Evolutionary conservation across 495 filamentous ascomycete species (phyloP).

Genomic region (Podospora pseudopauciseta): DNA sequence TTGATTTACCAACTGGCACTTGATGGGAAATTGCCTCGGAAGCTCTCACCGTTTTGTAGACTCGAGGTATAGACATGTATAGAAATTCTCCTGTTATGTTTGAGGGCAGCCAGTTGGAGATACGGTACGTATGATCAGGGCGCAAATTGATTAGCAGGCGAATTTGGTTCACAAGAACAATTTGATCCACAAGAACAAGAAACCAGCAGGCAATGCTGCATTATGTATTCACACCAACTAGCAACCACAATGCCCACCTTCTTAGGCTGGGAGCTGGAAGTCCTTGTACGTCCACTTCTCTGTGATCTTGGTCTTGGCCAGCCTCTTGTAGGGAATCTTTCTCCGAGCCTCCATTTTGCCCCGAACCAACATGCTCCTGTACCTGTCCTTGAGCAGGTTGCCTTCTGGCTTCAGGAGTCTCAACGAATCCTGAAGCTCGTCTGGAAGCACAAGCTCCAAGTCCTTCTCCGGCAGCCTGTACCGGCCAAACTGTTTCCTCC

Average conservation of each 20-base stretch:
- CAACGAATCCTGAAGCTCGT: slow-evolving; percentile 90
- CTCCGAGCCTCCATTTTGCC: slow-evolving; percentile 84
- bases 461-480: slow-evolving; percentile 70
- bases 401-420: slow-evolving; percentile 89
- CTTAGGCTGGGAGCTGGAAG: slow-evolving; percentile 44
- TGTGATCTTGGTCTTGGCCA: slow-evolving; percentile 69
- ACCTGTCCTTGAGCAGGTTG: slow-evolving; percentile 85
- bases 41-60: too few species aligned
- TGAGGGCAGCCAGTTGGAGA: too few species aligned
- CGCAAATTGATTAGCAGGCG: neutral
- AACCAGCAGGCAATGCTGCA: neutral
- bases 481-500: slow-evolving; percentile 74
- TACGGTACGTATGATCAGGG: neutral
- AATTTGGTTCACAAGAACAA: too few species aligned
- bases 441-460: slow-evolving; percentile 84
- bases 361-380: slow-evolving; percentile 79
- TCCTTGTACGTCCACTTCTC: slow-evolving; percentile 99
- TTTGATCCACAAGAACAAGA: neutral
- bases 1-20: too few species aligned
- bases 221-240: slow-evolving; percentile 15
- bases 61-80: too few species aligned
- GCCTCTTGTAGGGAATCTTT: slow-evolving; percentile 71
- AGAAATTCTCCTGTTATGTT: too few species aligned
- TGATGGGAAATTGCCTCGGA: too few species aligned
- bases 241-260: neutral